These are phyloP conservation scores for Lentinula guzmanii DNA, from an alignment of 768 basidiomycete genomes.

Conservation along the genomic window DNA sequence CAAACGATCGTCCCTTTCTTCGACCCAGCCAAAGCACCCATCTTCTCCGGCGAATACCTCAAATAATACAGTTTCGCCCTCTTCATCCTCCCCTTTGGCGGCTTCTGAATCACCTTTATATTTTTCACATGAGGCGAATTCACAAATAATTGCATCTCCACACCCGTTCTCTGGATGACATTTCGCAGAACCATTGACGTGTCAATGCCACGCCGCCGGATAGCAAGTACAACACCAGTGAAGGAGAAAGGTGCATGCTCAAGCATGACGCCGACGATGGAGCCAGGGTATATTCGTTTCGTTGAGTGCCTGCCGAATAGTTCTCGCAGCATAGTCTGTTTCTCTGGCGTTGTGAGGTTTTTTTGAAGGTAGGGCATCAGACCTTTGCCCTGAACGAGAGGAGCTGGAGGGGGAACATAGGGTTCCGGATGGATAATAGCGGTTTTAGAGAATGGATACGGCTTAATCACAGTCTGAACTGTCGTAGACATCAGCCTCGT, in stretches of 20 bases:
- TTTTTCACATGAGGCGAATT: constrained; percentile 84
- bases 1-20: constrained; percentile 16
- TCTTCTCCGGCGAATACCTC: constrained; percentile 78
- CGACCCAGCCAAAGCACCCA: constrained; percentile 64
- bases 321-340: constrained; percentile 58
- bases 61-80: constrained; percentile 82
- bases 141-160: constrained; percentile 89
- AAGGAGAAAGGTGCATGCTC: constrained; percentile 78
- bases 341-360: constrained; percentile 60
- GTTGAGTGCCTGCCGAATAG: constrained; percentile 71
- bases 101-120: constrained; percentile 70
- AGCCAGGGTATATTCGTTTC: constrained; percentile 69
- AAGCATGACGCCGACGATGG: constrained; percentile 76
- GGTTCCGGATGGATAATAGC: constrained; percentile 50
- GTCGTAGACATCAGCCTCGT: constrained; percentile 40
- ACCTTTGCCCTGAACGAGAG: constrained; percentile 55
- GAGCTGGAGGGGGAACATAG: constrained; percentile 31
- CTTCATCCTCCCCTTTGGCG: constrained; percentile 57
- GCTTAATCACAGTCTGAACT: constrained; percentile 17
- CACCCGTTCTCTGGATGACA: constrained; percentile 84
- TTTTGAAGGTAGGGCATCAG: constrained; percentile 71
- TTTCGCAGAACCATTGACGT: constrained; percentile 89
- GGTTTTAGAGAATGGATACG: constrained; percentile 72
- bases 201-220: constrained; percentile 79
- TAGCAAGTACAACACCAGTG: constrained; percentile 82